Evolutionary conservation across 2,329 filamentous ascomycete species (phyloP), one percentile per base, ranked within the genome.

Genomic region (Fusarium redolens): DNA sequence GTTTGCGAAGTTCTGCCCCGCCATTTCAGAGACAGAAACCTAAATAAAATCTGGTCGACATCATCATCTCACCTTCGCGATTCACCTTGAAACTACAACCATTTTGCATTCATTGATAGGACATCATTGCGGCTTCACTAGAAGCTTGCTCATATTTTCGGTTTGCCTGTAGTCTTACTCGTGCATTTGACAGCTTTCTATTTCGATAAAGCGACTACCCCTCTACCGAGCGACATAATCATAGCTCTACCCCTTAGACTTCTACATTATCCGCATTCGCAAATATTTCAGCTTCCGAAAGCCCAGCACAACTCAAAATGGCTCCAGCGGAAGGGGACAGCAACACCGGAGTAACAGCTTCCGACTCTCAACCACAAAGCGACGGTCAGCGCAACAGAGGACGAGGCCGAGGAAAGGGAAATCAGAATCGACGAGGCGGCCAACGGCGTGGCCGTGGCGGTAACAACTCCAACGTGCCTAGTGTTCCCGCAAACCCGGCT

Each of bases 341-440:
- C 43, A 62, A 65, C 54, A 48, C 65, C 37, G 74, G 58, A 43
- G 61, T 63, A 13, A 38, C 70, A 40, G 61, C 66, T 44, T 64
- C 71, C 37, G 73, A 77, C 9, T 71, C 71, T 25, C 71, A 75
- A 44, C 60, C 75, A 35, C 75, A 75, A 44, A 69, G 67, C 18
- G 72, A 77, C 44, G 56, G 68, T 38, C 69, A 75, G 41, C 72
- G 84, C 77, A 83, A 83, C 30, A 81, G 85, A 54, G 83, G 83
- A 59, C 82, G 85, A 71, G 85, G 84, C 55, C 82, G 85, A 55
- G 84, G 84, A 57, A 78, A 79, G 54, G 79, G 82, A 43, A 81
- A 83, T 45, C 81, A 82, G 51, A 79, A 81, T 68, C 81, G 82
- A 25, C 73, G 75, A 71, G 77, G 84, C 75, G 82, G 80, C 58